Conservation (phyloP, 345 rosid species). For the Conringia planisiliqua region DNA sequence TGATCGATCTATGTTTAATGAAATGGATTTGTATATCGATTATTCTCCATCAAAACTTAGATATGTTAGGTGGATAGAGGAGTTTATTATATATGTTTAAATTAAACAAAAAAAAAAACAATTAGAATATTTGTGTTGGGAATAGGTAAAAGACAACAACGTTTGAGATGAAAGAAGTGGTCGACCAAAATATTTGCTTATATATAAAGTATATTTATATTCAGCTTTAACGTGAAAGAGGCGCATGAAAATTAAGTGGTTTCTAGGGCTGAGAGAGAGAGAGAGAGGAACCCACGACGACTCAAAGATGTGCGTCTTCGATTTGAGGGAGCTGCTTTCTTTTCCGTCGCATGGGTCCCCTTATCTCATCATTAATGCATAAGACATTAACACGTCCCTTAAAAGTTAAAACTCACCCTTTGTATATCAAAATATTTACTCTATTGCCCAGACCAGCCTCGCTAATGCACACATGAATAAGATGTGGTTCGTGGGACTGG, state of each 20-base stretch:
- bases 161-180: not conserved
- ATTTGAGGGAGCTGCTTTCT: not conserved
- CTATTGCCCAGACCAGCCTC: not conserved
- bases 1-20: not conserved
- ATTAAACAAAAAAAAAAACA: not conserved
- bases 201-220: not conserved
- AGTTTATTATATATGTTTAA: not conserved
- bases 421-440: not conserved
- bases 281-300: constrained; percentile 27
- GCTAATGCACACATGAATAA: not conserved
- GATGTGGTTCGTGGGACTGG: not conserved
- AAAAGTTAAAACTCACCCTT: not conserved
- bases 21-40: not conserved
- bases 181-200: constrained; percentile 3
- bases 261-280: constrained; percentile 4
- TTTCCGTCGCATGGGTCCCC: constrained; percentile 1
- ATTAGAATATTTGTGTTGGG: not conserved
- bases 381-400: constrained; percentile 1
- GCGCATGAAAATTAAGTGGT: constrained; percentile 13
- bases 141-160: constrained; percentile 15
- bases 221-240: not conserved
- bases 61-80: not conserved
- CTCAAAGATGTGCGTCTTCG: not conserved
- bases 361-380: not conserved
- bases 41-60: not conserved